phyloP scores from a whole-genome alignment of 73 alveolate genomes.

The Halteria grandinella region DNA sequence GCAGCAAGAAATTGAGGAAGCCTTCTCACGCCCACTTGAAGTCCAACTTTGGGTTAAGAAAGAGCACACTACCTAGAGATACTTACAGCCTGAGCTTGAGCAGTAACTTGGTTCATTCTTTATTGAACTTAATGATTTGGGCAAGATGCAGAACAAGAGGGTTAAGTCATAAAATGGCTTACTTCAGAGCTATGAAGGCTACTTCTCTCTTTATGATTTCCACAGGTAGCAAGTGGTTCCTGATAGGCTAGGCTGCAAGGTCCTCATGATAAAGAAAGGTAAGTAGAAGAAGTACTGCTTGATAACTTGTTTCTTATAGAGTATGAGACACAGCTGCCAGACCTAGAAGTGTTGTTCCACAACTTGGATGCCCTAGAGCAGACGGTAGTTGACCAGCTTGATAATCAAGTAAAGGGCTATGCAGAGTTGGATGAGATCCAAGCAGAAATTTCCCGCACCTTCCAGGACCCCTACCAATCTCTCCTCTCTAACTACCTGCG shows the following conservation, averaged over 20 bases:
- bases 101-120: slow-evolving; percentile 61
- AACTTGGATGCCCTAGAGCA: slow-evolving; percentile 14
- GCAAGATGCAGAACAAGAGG: slow-evolving; percentile 28
- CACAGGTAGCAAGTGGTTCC: slow-evolving; percentile 12
- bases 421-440: slow-evolving; percentile 42
- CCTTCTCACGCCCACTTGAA: slow-evolving; percentile 48
- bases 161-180: slow-evolving; percentile 7
- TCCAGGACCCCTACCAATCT: slow-evolving; percentile 38
- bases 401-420: slow-evolving; percentile 46
- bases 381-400: background rate
- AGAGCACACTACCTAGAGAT: slow-evolving; percentile 7
- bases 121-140: slow-evolving; percentile 43
- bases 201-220: slow-evolving; percentile 52
- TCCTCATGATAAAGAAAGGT: slow-evolving; percentile 41
- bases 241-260: slow-evolving; percentile 58
- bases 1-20: slow-evolving; percentile 13
- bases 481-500: background rate
- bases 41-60: slow-evolving; percentile 58
- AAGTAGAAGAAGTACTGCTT: too few relatives aligned
- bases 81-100: slow-evolving; percentile 41
- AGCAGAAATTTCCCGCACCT: background rate
- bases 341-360: slow-evolving; percentile 55
- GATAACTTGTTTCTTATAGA: too few relatives aligned
- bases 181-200: slow-evolving; percentile 53
- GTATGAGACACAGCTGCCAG: slow-evolving; percentile 21